Evolutionary conservation across 352 stramenopile species (phyloP).

Genomic region (Thalassiosira gravida): DNA sequence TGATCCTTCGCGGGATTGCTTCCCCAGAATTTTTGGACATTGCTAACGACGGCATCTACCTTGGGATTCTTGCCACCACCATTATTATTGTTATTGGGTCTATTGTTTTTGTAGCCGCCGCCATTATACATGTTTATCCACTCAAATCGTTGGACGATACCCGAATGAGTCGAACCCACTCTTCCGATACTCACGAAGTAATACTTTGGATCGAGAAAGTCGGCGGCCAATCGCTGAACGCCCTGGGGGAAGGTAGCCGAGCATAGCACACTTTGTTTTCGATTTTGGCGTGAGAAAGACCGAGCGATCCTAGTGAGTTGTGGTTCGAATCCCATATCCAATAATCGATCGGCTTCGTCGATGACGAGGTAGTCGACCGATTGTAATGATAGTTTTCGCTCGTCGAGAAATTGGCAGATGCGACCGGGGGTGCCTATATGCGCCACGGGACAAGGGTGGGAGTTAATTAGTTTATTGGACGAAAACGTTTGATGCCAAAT

Average conservation of each 20-base stretch:
- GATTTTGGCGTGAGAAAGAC: slow-evolving; percentile 91
- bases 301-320: slow-evolving; percentile 95
- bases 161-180: slow-evolving; percentile 92
- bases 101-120: no score
- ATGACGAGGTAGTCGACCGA: slow-evolving; percentile 99
- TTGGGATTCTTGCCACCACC: slow-evolving; percentile 91
- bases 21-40: slow-evolving; percentile 87
- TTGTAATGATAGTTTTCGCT: slow-evolving; percentile 96
- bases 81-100: no score
- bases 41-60: slow-evolving; percentile 91
- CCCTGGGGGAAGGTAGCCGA: slow-evolving; percentile 97
- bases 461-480: no score
- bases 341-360: slow-evolving; percentile 98
- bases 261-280: slow-evolving; percentile 93
- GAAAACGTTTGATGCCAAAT: no score
- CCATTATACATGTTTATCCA: slow-evolving; percentile 93
- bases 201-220: slow-evolving; percentile 97
- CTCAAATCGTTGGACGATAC: slow-evolving; percentile 92
- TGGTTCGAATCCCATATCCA: slow-evolving; percentile 93
- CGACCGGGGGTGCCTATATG: slow-evolving; percentile 97
- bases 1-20: slow-evolving; percentile 95
- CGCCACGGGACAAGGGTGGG: no score
- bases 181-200: slow-evolving; percentile 95
- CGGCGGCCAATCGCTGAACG: slow-evolving; percentile 95
- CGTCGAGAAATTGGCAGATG: slow-evolving; percentile 96